Percentiles rank a stretch among this genome's conserved stretches.
These are phyloP conservation scores for Salmacisia buchloeana DNA, from an alignment of 1,284 basidiomycete species.

Conservation along the genomic window DNA sequence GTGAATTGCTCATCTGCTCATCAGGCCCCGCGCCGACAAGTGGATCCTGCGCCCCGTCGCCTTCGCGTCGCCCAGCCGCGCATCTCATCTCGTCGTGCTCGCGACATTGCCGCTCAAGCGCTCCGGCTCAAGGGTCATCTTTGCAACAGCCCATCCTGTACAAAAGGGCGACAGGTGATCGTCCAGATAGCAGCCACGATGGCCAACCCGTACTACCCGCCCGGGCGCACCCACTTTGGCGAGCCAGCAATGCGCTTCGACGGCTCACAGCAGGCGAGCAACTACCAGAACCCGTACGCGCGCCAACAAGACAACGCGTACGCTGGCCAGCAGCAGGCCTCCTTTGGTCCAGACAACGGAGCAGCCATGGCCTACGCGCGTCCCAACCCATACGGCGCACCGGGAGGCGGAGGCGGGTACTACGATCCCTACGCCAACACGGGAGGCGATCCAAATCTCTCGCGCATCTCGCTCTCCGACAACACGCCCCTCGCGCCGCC, in stretches of 20 bases:
- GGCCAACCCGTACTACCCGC: conserved; percentile 9
- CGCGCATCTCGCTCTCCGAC: neutral
- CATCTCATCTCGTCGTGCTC: neutral
- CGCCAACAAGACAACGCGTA: neutral
- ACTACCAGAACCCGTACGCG: neutral
- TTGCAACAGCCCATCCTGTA: neutral
- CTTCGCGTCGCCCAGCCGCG: neutral
- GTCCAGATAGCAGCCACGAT: neutral
- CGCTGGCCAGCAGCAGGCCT: neutral
- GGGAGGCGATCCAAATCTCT: neutral
- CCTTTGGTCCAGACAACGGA: neutral
- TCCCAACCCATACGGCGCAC: neutral
- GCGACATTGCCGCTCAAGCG: neutral
- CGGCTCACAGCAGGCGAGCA: neutral
- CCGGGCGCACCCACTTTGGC: neutral
- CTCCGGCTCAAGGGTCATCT: neutral
- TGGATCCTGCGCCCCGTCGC: no score
- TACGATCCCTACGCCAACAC: conserved; percentile 3
- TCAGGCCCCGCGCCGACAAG: no score
- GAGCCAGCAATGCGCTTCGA: neutral
- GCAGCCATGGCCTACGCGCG: neutral
- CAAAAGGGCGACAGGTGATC: neutral
- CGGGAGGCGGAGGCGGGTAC: neutral
- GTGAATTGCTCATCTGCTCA: no score
- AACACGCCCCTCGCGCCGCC: neutral